Base-by-base conservation (phyloP, 106 monocot species). In the Acorus gramineus region DNA sequence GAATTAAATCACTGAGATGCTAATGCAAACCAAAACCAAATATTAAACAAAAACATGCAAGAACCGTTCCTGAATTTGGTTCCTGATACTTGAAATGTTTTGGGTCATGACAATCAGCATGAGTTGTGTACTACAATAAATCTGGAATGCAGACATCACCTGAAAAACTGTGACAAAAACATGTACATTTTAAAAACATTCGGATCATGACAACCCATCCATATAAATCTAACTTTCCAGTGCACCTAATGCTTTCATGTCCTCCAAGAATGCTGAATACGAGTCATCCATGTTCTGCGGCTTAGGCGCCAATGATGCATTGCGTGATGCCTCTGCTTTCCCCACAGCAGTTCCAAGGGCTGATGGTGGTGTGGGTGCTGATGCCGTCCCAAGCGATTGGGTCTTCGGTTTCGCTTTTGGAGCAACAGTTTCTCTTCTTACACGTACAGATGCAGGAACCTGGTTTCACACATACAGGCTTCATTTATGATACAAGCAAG, bases 401-500 rank as follows among this genome's bases (percentile, higher is more conserved):
- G 79, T 57, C 69, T 84, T 91, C 4, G 83, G 81, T 73, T 98
- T 98, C 52, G 72, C 28, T 69, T 88, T 98, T 3, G 78, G 91
- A 7, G 66, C 57, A 9, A 75, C 77, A 4, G 78, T 80, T 69
- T 98, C 91, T 74, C 96, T 91, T 66, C 81, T 91, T 11, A 98
- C 96, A 10, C 91, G 91, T 44, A 98, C 96, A 6, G 96, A 98
- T 69, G 91, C 96, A 63, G 96, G 96, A 60, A 98, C 76, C 96
- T 98, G 72, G 28, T 28, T 28, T 28, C 28, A 28, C 28, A 28
- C 28, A 28, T 28, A 28, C 28, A 28, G 28, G 28, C 28, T 28
- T 28, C 28, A 28, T 28, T 28, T 28, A 28, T 28, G 28, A 28
- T 28, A 28, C 28, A 28, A 28, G 28, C 28, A 28, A 28, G 28